Evolutionary conservation across 805 yeast species (phyloP).

Genomic region (Candida jianshihensis): DNA sequence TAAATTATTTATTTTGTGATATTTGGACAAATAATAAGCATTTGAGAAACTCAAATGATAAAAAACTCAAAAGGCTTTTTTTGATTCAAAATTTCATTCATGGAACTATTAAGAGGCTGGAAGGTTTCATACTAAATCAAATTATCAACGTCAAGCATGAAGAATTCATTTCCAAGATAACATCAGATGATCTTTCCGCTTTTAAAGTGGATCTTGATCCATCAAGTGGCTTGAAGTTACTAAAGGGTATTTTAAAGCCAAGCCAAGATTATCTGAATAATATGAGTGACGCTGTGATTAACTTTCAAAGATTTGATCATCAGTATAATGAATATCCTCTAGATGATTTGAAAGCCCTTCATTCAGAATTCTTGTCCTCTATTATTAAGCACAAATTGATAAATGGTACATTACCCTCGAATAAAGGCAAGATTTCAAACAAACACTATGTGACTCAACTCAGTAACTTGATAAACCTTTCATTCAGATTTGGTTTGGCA

Average conservation of each 20-base stretch:
- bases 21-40: slow-evolving; percentile 39
- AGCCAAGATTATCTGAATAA: slow-evolving; percentile 13
- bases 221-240: slow-evolving; percentile 20
- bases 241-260: slow-evolving; percentile 26
- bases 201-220: slow-evolving; percentile 16
- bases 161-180: slow-evolving; percentile 23
- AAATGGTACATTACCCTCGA: slow-evolving; percentile 17
- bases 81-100: slow-evolving; percentile 28
- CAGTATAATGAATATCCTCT: slow-evolving; percentile 31
- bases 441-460: slow-evolving; percentile 36
- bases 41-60: slow-evolving; percentile 19
- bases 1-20: slow-evolving; percentile 42
- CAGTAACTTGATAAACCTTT: slow-evolving; percentile 27
- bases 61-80: slow-evolving; percentile 23
- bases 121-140: slow-evolving; percentile 24
- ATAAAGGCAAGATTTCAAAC: slow-evolving; percentile 31
- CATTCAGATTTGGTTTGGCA: slow-evolving; percentile 32
- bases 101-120: slow-evolving; percentile 25
- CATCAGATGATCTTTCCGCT: no score
- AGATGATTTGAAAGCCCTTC: slow-evolving; percentile 39
- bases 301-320: slow-evolving; percentile 5
- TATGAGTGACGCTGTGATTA: slow-evolving; percentile 8
- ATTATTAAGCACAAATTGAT: slow-evolving; percentile 32
- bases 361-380: slow-evolving; percentile 26
- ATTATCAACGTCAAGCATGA: slow-evolving; percentile 26